phyloP scores from a whole-genome alignment of 108 stramenopile genomes.

The Stephanodiscus triporus region DNA sequence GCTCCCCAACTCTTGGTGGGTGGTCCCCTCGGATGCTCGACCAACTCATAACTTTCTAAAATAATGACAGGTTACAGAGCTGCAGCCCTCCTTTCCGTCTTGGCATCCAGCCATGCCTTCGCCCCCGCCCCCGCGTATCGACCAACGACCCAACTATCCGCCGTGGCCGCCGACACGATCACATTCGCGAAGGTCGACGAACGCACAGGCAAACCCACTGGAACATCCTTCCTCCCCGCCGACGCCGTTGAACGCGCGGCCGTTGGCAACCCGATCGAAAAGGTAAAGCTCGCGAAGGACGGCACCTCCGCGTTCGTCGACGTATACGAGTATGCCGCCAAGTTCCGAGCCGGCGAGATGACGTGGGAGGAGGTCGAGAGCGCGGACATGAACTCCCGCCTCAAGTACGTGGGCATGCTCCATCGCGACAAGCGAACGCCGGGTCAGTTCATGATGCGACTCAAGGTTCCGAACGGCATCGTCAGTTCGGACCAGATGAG shows the following conservation, averaged over 20 bases:
- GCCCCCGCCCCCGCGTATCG: background rate
- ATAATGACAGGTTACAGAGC: background rate
- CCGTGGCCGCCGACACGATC: slow-evolving; percentile 7
- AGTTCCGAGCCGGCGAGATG: slow-evolving; percentile 81
- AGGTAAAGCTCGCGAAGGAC: slow-evolving; percentile 84
- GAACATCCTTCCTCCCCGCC: slow-evolving; percentile 75
- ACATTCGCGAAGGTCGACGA: slow-evolving; percentile 25
- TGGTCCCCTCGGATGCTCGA: background rate
- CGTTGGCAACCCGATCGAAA: slow-evolving; percentile 76
- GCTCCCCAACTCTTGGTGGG: too few relatives aligned
- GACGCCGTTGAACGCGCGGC: slow-evolving; percentile 71
- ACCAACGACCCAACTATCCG: background rate
- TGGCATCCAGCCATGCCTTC: slow-evolving; percentile 23
- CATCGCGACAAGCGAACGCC: slow-evolving; percentile 93
- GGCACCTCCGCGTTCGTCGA: slow-evolving; percentile 81
- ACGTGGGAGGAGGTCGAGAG: slow-evolving; percentile 88
- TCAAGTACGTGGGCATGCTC: slow-evolving; percentile 94
- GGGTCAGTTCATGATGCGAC: slow-evolving; percentile 95
- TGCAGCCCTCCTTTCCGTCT: slow-evolving; percentile 6
- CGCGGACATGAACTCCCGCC: slow-evolving; percentile 85
- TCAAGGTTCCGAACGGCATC: slow-evolving; percentile 93
- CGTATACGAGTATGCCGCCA: slow-evolving; percentile 84
- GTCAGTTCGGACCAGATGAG: slow-evolving; percentile 90
- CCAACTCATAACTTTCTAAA: background rate
- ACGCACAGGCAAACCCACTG: slow-evolving; percentile 70